These are phyloP conservation scores for Kodamaea sp. DNA, from an alignment of 1,139 yeast genomes.

Conservation along the genomic window DNA sequence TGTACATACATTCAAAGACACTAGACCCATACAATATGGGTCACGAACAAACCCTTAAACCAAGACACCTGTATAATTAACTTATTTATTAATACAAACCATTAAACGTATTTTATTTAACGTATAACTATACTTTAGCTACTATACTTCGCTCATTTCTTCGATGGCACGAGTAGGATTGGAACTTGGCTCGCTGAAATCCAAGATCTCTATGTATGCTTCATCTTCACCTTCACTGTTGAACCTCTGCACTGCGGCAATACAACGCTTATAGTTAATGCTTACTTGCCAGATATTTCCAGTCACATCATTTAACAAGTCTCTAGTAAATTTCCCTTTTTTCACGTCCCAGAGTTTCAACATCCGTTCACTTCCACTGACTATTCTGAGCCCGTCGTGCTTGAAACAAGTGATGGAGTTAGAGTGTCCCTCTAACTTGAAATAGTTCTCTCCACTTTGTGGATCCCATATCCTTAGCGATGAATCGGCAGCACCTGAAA, in stretches of 20 bases:
- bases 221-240: conserved; percentile 49
- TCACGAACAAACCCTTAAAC: too few species aligned
- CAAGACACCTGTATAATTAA: too few species aligned
- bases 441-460: conserved; percentile 63
- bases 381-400: conserved; percentile 80
- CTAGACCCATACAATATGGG: too few species aligned
- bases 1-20: too few species aligned
- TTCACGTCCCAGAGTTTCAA: conserved; percentile 81
- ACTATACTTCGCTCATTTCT: background rate
- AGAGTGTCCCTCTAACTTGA: conserved; percentile 79
- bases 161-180: background rate
- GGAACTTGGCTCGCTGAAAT: conserved; percentile 52
- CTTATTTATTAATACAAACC: too few species aligned
- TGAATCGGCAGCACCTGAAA: conserved; percentile 95
- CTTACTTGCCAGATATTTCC: conserved; percentile 95
- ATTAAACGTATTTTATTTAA: too few species aligned
- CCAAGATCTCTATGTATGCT: conserved; percentile 77
- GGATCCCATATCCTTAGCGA: conserved; percentile 94
- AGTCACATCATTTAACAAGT: conserved; percentile 70
- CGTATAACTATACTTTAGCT: too few species aligned
- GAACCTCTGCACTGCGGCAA: conserved; percentile 85
- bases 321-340: conserved; percentile 75
- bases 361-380: conserved; percentile 86
- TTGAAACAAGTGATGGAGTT: conserved; percentile 94
- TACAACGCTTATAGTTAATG: conserved; percentile 80